Base-by-base conservation (phyloP, 2,329 filamentous ascomycete genomes). In the Mariannaea sp. region DNA sequence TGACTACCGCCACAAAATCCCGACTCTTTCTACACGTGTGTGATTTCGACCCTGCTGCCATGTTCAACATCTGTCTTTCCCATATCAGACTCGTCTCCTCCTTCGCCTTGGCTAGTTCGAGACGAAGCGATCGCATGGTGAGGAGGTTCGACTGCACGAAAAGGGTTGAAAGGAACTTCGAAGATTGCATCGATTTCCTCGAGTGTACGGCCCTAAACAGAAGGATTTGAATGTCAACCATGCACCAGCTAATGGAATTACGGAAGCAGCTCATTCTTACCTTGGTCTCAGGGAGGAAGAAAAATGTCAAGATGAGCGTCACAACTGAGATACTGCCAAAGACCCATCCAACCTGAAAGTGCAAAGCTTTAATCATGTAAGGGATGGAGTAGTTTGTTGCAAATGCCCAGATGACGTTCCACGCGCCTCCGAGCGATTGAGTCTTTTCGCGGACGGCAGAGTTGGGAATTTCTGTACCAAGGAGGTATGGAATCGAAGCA, bases 241-340 rank as follows among this genome's bases (percentile, higher is more conserved):
- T 3, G 3, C n/a, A n/a, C n/a, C n/a, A n/a, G n/a, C n/a, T n/a
- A n/a, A n/a, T n/a, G n/a, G n/a, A n/a, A n/a, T n/a, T n/a, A n/a
- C n/a, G n/a, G n/a, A n/a, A n/a, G n/a, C n/a, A n/a, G n/a, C n/a
- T n/a, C n/a, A n/a, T n/a, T 29, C 42, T 33, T 6, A 45, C 42
- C 42, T 45, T 45, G 19, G 27, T 45, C 30, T 45, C 42, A 32
- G 42, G 49, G 16, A 57, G 46, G 26, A 49, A 49, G 50, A 55
- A 55, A 16, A 57, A 57, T 59, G 64, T 72, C 49, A 64, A 38
- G 32, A 53, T 16, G 29, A 52, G 41, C 2, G 46, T 27, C 1
- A 49, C 4, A 13, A 45, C 20, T 2, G 52, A 40, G 22, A 59
- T 32, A 27, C 50, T 33, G 19, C 55, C 51, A 40, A 57, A 57